Conservation (phyloP, 1,284 basidiomycete species). For the Cryptococcus sp. region DNA sequence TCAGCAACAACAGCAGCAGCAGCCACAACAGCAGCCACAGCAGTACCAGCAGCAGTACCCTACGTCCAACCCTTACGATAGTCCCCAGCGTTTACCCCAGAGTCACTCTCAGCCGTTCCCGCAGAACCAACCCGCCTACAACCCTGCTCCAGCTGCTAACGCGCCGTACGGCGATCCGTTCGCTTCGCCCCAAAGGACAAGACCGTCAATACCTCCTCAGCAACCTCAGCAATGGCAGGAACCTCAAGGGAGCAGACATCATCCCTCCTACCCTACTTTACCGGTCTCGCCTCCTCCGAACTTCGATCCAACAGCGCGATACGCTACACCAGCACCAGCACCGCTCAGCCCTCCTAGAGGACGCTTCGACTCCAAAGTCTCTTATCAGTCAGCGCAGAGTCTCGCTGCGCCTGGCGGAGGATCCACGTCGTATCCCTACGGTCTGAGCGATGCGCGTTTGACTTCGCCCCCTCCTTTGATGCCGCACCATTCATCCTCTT, state of each 20-base stretch:
- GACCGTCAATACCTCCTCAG: background rate
- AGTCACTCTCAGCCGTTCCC: conserved; percentile 2
- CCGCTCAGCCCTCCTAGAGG: conserved; percentile 14
- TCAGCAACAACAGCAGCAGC: background rate
- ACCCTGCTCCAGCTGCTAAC: background rate
- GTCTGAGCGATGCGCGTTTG: conserved; percentile 31
- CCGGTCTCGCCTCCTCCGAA: conserved; percentile 10
- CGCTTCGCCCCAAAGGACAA: conserved; percentile 1
- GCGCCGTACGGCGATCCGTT: conserved; percentile 19
- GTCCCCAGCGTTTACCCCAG: background rate
- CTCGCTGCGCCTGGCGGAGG: background rate
- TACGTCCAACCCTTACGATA: conserved; percentile 1
- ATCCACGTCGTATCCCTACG: conserved; percentile 21
- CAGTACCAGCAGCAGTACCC: background rate
- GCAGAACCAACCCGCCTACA: no score
- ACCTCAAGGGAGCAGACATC: conserved; percentile 28
- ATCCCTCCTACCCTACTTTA: conserved; percentile 28
- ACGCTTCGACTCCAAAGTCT: conserved; percentile 27
- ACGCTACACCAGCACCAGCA: conserved; percentile 4
- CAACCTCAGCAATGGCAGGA: conserved; percentile 15
- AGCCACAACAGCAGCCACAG: background rate
- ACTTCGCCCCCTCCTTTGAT: conserved; percentile 42
- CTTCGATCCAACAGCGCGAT: conserved; percentile 8
- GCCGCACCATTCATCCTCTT: conserved; percentile 28
- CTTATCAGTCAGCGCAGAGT: conserved; percentile 14